phyloP scores from a whole-genome alignment of 1,139 yeast genomes.

The Magnusiomyces suaveolens region DNA sequence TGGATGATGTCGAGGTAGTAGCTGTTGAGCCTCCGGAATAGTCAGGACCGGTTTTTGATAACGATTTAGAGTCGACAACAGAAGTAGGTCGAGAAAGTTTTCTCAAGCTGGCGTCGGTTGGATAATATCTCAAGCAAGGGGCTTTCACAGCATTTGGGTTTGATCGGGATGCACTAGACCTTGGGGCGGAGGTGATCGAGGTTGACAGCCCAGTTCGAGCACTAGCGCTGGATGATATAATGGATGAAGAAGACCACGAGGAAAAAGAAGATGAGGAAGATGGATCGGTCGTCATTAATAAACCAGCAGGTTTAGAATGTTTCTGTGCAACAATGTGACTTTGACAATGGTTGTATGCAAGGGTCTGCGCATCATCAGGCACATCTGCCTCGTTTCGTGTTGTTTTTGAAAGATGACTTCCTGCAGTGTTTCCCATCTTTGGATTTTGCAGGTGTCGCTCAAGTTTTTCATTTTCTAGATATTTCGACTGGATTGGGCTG shows the following conservation, averaged over 20 bases:
- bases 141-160: neutral
- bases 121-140: neutral
- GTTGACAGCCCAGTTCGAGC: neutral
- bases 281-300: neutral
- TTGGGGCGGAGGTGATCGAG: neutral
- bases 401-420: neutral
- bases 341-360: neutral
- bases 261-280: neutral
- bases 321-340: neutral
- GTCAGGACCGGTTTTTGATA: neutral
- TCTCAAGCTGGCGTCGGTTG: neutral
- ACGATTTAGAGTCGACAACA: neutral
- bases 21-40: neutral
- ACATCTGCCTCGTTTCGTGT: neutral
- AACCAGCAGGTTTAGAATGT: neutral
- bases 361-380: constrained; percentile 1
- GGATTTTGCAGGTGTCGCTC: neutral
- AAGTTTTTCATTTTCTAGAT: neutral
- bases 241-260: neutral
- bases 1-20: neutral
- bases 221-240: neutral
- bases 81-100: neutral
- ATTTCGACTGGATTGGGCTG: neutral
- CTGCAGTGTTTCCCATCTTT: neutral
- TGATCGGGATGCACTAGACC: neutral